Conservation (phyloP, 2,329 filamentous ascomycete species). For the Trichoderma polysporum region DNA sequence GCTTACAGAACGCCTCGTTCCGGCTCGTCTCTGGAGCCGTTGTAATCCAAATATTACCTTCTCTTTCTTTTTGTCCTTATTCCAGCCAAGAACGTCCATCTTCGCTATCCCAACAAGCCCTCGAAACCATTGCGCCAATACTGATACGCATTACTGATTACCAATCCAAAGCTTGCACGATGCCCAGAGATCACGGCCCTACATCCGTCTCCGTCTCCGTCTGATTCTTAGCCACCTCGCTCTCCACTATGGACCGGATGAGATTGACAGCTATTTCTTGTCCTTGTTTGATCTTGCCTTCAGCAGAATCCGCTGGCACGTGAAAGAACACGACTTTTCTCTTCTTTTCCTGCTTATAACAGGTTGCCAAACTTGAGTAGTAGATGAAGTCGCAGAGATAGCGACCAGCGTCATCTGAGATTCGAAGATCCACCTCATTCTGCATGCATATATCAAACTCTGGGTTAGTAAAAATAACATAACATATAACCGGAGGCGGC, state of each 20-base stretch:
- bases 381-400: slow-evolving; percentile 81
- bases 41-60: background rate
- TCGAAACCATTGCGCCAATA: background rate
- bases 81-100: background rate
- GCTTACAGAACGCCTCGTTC: background rate
- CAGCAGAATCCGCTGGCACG: slow-evolving; percentile 61
- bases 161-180: background rate
- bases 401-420: slow-evolving; percentile 68
- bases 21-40: background rate
- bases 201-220: background rate
- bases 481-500: background rate
- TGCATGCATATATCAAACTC: slow-evolving; percentile 20
- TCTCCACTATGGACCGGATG: slow-evolving; percentile 57
- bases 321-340: slow-evolving; percentile 68
- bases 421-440: slow-evolving; percentile 48
- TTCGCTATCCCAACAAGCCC: background rate
- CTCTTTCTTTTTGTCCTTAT: background rate
- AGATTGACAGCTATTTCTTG: slow-evolving; percentile 54
- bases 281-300: slow-evolving; percentile 48
- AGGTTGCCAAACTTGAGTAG: slow-evolving; percentile 64
- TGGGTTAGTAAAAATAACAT: background rate
- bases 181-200: background rate
- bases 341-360: slow-evolving; percentile 47
- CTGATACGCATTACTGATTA: background rate
- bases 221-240: slow-evolving; percentile 37